These are phyloP conservation scores for Sarocladiaceae sp. DNA, from an alignment of 2,329 filamentous ascomycete genomes.

Conservation along the genomic window DNA sequence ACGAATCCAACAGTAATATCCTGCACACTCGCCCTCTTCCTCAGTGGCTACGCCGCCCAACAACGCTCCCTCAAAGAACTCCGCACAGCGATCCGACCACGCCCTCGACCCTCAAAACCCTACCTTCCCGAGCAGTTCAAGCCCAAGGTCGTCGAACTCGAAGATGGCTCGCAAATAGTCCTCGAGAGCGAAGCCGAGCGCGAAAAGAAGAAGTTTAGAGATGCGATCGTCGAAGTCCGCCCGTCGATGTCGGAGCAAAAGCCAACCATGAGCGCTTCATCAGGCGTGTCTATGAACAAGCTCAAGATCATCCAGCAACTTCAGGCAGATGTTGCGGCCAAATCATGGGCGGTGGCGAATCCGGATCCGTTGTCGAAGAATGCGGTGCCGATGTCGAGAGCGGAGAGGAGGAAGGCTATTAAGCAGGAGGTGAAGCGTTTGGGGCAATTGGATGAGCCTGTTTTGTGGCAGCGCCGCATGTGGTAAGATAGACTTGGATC, in stretches of 20 bases:
- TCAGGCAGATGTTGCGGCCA: constrained; percentile 25
- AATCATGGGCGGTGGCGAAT: constrained; percentile 28
- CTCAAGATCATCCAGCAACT: constrained; percentile 27
- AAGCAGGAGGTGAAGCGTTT: constrained; percentile 51
- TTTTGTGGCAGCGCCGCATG: constrained; percentile 52
- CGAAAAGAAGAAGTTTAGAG: constrained; percentile 16
- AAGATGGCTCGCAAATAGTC: constrained; percentile 40
- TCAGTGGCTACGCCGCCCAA: constrained; percentile 83
- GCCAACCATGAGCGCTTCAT: constrained; percentile 8
- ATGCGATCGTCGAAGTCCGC: constrained; percentile 23
- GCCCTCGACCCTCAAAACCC: constrained; percentile 31
- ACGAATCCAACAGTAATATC: constrained; percentile 52
- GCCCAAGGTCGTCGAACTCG: constrained; percentile 38
- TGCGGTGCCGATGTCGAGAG: constrained; percentile 45
- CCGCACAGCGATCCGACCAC: constrained; percentile 62
- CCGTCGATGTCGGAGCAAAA: constrained; percentile 22
- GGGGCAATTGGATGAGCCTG: constrained; percentile 39
- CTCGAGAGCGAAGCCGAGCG: constrained; percentile 30
- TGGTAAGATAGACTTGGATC: constrained; percentile 31
- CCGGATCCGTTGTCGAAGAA: constrained; percentile 32
- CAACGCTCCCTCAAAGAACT: constrained; percentile 79
- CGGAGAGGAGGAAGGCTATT: constrained; percentile 52
- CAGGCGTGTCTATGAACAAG: constrained; percentile 20
- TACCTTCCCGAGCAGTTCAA: constrained; percentile 49
- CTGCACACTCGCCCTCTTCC: constrained; percentile 78